Conservation (phyloP, 257 asterid genomes). For the Orobanche coerulescens region DNA sequence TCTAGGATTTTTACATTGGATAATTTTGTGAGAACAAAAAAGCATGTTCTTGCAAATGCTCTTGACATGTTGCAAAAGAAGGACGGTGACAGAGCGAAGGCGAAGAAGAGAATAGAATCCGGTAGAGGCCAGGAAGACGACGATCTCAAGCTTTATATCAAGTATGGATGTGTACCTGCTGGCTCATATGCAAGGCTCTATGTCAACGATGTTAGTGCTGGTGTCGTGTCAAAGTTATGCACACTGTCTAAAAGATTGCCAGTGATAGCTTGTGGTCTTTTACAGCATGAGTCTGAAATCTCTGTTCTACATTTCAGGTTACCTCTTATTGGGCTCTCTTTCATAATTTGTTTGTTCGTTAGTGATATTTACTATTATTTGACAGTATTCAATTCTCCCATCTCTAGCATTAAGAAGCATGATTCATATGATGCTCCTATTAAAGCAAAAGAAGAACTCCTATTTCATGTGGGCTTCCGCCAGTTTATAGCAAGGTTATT, state of each 20-base stretch:
- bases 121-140: too few relatives aligned
- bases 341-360: background rate
- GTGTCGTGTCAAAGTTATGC: slow-evolving; percentile 53
- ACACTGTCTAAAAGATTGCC: slow-evolving; percentile 41
- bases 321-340: slow-evolving; percentile 10
- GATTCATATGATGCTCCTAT: slow-evolving; percentile 76
- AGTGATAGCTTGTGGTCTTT: slow-evolving; percentile 64
- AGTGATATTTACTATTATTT: slow-evolving; percentile 5
- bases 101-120: too few relatives aligned
- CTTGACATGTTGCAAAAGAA: slow-evolving; percentile 55
- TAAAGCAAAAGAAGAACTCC: slow-evolving; percentile 87
- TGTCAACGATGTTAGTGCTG: slow-evolving; percentile 49
- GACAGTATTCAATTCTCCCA: slow-evolving; percentile 11
- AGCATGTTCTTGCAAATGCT: slow-evolving; percentile 73
- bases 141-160: too few relatives aligned
- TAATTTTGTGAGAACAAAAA: slow-evolving; percentile 71
- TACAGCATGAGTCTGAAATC: slow-evolving; percentile 86
- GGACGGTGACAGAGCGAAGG: too few relatives aligned
- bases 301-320: slow-evolving; percentile 99
- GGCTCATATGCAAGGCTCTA: slow-evolving; percentile 76
- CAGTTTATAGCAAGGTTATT: slow-evolving; percentile 78
- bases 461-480: slow-evolving; percentile 93
- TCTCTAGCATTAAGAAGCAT: slow-evolving; percentile 78
- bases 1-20: slow-evolving; percentile 86
- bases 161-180: slow-evolving; percentile 45